Base-by-base conservation (phyloP, 495 filamentous ascomycete genomes). In the Penicillium herquei region DNA sequence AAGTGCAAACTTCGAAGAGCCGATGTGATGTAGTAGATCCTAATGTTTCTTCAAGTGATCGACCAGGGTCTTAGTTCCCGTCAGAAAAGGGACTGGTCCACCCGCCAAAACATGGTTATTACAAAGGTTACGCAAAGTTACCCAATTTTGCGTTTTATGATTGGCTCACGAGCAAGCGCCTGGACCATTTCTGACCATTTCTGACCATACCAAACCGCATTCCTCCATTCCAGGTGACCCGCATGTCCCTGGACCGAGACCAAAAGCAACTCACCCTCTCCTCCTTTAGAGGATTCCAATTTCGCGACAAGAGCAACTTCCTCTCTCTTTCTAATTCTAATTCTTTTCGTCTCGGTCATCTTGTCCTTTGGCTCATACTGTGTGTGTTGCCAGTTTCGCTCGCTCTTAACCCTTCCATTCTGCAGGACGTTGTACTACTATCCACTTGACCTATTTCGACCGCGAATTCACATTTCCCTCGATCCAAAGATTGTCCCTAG, bases 381-480 rank as follows among this genome's bases (percentile, higher is more conserved):
- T 65, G 67, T 65, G 66, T 73, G 64, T 69, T 61, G 70, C 70
- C 70, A 46, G 49, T 59, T 63, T 55, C 71, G 54, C 62, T 74
- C 71, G 61, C 67, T 74, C 58, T 56, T 16, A 12, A 43, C 11
- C 48, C 57, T 49, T 45, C 56, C 44, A 44, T 35, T 51, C 57
- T 31, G 52, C 52, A 33, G 51, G 56, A 2, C 21, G 21, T 26
- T 26, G 21, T 26, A 26, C 21, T 26, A 2, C 21, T 26, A 26
- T 59, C 52, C 46, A 44, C 55, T 43, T 51, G 40, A 34, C 51
- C 58, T 49, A 50, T 42, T 59, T 62, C 56, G 49, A 52, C 59
- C 48, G 51, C 49, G 35, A 51, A 49, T 46, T 51, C 52, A 52
- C 54, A 57, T 49, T 39, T 43, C 7, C 16, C 33, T 30, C 26